Base-by-base conservation (phyloP, 371 early-diverging fungal species). In the Blakeslea trispora region DNA sequence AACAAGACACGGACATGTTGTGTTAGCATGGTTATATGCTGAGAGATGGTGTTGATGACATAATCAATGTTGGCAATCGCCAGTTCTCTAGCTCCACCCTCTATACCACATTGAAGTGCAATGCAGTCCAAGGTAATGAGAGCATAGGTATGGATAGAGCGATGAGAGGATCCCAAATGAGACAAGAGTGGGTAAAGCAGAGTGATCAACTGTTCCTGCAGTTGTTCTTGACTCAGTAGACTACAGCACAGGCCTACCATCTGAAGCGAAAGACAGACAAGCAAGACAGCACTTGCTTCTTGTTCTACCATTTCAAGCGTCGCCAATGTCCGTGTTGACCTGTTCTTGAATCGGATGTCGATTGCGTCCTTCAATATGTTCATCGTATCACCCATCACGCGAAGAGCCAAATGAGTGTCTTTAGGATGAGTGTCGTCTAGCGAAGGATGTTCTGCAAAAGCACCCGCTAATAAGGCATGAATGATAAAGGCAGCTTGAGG, bases 31-130 rank as follows among this genome's bases (percentile, higher is more conserved):
- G 74, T 59, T 1, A 89, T 65, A 14, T 81, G 75, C 15, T 72
- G 70, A 2, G 81, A 77, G 2, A 84, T 72, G 42, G 64, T 66
- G 53, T 89, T 83, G 34, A 87, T 76, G 13, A 87, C 63, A 57
- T 89, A 87, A 55, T 89, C 89, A 45, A 85, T 69, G 45, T 89
- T 86, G 37, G 51, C 64, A 21, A 84, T 64, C 0, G 81, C 65
- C 19, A 88, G 66, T 9, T 64, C 62, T 43, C 62, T 51, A 11
- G 74, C 65, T 19, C 53, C 56, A 7, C 42, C 42, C 8, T 28
- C 28, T 7, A 5, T 28, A 11, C 68, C 72, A 45, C 77, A 78
- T 1, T 49, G 28, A 6, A 53, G 19, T 0, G 81, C 74, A 48
- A 81, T 64, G 11, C 59, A 54, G 31, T 69, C 66, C 45, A 82